Evolutionary conservation across 2,329 filamentous ascomycete genomes (phyloP), one percentile per base, ranked within the genome.

Genomic region (Trichoderma koningii): DNA sequence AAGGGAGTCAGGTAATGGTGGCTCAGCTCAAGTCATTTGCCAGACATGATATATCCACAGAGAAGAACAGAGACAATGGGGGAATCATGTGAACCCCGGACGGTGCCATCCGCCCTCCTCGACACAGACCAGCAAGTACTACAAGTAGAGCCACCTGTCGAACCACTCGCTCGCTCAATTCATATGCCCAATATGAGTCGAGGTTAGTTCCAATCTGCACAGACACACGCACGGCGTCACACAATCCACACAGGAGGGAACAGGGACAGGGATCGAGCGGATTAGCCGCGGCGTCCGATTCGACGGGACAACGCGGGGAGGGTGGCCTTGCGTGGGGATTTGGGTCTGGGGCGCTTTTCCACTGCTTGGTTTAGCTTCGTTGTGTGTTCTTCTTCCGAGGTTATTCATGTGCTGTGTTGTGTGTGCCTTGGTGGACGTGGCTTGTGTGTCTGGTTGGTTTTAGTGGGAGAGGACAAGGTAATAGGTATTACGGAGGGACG

Each of bases 261-360:
- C 9, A 3, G 34, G 34, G 34, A 38, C 34, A 38, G 34, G 51
- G 21, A 44, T 14, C 41, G 38, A 14, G 34, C 10, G 38, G 23
- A 55, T 47, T 55, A 55, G 19, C 59, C 59, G 50, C 59, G 59
- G 59, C 59, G 59, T 63, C 59, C 59, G 59, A 63, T 63, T 63
- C 59, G 59, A 55, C 61, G 52, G 61, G 30, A 48, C 19, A 63
- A 63, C 61, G 61, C 61, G 61, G 61, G 61, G 61, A 55, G 42
- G 51, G 28, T 50, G 30, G 28, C 21, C 44, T 57, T 51, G 38
- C 45, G 63, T 23, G 28, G 55, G 48, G 19, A 15, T 4, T 0
- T 26, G 4, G 44, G 47, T 0, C 26, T 7, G 44, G 47, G 10
- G 23, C 7, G 7, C 30, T 7, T 30, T 19, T 10, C 2, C 21